phyloP scores from a whole-genome alignment of 371 early-diverging fungal genomes.

The Capillidium rhysosporum region DNA sequence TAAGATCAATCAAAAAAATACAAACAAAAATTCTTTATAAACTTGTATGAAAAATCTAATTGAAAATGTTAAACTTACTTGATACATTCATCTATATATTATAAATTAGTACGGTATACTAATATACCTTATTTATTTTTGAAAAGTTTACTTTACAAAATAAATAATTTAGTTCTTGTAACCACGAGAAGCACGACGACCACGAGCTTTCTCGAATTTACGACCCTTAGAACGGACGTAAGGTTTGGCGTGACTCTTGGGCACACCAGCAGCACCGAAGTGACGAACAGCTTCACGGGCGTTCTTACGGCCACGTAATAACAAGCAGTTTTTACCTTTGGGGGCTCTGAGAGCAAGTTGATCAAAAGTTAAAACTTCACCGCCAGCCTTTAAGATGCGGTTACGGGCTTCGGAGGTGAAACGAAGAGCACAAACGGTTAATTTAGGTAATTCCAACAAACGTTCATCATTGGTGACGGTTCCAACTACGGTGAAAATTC shows the following conservation, averaged over 20 bases:
- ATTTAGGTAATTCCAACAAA: constrained; percentile 82
- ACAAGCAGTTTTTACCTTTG: constrained; percentile 84
- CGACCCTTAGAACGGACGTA: constrained; percentile 96
- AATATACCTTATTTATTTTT: too few species aligned
- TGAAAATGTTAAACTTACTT: constrained; percentile 19
- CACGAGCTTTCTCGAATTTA: constrained; percentile 98
- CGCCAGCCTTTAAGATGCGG: constrained; percentile 94
- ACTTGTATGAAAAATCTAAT: too few species aligned
- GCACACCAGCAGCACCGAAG: constrained; percentile 74
- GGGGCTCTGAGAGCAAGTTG: constrained; percentile 96
- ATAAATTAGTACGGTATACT: not conserved
- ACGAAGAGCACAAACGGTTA: constrained; percentile 85
- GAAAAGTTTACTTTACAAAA: too few species aligned
- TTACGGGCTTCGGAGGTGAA: constrained; percentile 91
- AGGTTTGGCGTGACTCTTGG: constrained; percentile 75
- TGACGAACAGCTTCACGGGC: constrained; percentile 92
- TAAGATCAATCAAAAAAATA: too few species aligned
- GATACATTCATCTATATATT: not conserved
- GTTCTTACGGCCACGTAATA: constrained; percentile 84
- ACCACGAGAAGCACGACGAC: constrained; percentile 91
- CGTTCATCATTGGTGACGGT: constrained; percentile 94
- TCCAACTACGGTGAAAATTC: constrained; percentile 85
- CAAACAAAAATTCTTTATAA: constrained; percentile 47
- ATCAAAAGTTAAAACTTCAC: constrained; percentile 94
- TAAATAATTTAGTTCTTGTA: constrained; percentile 53